Conservation (phyloP, 2,329 filamentous ascomycete genomes). For the Aspergillus sclerotialis region DNA sequence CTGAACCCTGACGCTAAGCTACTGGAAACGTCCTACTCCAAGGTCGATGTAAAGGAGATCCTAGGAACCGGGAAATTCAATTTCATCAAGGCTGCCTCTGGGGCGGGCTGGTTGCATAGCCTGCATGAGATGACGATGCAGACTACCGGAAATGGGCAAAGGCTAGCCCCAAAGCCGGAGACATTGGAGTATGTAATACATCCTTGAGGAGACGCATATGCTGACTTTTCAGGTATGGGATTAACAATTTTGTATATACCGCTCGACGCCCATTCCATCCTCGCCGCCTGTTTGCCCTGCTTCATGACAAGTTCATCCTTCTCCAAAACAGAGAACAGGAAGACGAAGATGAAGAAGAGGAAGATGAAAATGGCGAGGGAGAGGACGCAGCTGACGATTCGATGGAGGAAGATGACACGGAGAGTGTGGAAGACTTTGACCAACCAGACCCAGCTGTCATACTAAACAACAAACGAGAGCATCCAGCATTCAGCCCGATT, state of each 20-base stretch:
- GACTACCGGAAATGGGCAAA: slow-evolving; percentile 48
- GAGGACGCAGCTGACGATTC: no score
- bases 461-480: slow-evolving; percentile 31
- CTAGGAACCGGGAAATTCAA: slow-evolving; percentile 61
- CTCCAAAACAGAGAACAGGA: slow-evolving; percentile 30
- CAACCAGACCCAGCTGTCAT: slow-evolving; percentile 26
- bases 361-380: slow-evolving; percentile 20
- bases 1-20: slow-evolving; percentile 63
- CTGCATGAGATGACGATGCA: slow-evolving; percentile 61
- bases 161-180: slow-evolving; percentile 60
- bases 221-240: slow-evolving; percentile 48
- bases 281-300: slow-evolving; percentile 31
- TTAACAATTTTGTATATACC: slow-evolving; percentile 64
- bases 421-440: slow-evolving; percentile 22
- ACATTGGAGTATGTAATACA: slow-evolving; percentile 51
- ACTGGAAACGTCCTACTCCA: slow-evolving; percentile 53
- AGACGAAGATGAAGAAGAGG: slow-evolving; percentile 17
- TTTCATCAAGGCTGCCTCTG: slow-evolving; percentile 56
- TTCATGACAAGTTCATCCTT: slow-evolving; percentile 41
- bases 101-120: slow-evolving; percentile 64
- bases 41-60: slow-evolving; percentile 56
- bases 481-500: slow-evolving; percentile 31
- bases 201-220: neutral
- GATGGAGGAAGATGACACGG: slow-evolving; percentile 18
- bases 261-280: slow-evolving; percentile 48